A percentile compares a stretch with the other conserved stretches of the same genome.
Conservation (phyloP, 2,329 filamentous ascomycete species). For the Cercospora sp. region DNA sequence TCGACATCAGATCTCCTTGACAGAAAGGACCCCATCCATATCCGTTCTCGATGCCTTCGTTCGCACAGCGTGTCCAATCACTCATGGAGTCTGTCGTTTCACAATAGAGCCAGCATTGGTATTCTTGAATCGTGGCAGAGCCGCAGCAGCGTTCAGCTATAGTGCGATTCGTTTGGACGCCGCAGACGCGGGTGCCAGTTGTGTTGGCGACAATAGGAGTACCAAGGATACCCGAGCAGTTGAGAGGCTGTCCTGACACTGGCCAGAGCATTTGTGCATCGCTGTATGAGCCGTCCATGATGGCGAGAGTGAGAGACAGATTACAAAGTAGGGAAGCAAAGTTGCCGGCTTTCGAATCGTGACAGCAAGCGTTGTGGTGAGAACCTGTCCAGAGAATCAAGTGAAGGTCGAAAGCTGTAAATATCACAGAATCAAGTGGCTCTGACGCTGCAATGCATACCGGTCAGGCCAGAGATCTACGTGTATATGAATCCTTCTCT, state of each 20-base stretch:
- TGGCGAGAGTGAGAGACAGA: background rate
- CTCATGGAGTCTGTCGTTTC: background rate
- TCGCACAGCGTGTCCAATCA: constrained; percentile 1
- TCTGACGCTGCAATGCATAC: background rate
- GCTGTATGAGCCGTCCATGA: background rate
- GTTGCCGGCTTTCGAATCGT: background rate
- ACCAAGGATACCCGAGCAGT: constrained; percentile 1
- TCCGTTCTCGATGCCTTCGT: background rate
- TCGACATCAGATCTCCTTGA: constrained; percentile 4
- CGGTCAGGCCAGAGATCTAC: background rate
- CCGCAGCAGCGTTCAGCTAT: constrained; percentile 8
- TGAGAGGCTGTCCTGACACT: background rate
- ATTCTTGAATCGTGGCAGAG: constrained; percentile 9
- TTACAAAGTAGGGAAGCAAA: background rate
- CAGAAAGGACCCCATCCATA: constrained; percentile 6
- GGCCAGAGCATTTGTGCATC: constrained; percentile 4
- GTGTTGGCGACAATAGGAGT: constrained; percentile 10
- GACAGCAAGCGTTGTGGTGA: background rate
- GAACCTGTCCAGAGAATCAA: background rate
- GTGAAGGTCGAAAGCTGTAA: background rate
- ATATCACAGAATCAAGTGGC: background rate
- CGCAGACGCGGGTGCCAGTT: constrained; percentile 5
- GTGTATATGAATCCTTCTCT: background rate
- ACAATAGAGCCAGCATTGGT: constrained; percentile 22
- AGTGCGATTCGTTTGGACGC: constrained; percentile 2